A percentile compares a stretch with the other conserved stretches of the same genome.
phyloP scores from a whole-genome alignment of 345 rosid genomes.

The Lumnitzera racemosa region DNA sequence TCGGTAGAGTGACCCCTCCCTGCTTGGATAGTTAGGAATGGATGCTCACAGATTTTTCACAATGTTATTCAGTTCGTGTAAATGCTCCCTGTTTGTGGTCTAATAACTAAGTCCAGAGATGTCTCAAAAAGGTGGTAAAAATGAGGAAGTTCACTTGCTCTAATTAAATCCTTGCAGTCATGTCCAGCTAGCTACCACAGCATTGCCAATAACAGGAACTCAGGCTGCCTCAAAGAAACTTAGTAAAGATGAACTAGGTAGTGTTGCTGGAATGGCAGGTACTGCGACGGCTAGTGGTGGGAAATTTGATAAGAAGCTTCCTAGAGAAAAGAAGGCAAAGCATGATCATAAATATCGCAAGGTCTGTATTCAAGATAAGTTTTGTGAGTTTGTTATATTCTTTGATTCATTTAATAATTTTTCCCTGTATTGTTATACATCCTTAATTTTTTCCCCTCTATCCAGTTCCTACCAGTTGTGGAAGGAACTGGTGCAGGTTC shows the following conservation, averaged over 20 bases:
- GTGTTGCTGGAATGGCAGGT: constrained; percentile 85
- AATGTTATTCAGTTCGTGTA: no score
- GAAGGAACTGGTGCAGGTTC: constrained; percentile 49
- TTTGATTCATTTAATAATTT: no score
- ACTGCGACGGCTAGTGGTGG: constrained; percentile 95
- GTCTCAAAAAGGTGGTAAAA: no score
- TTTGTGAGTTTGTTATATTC: no score
- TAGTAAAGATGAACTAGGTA: constrained; percentile 62
- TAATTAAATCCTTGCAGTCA: constrained; percentile 40
- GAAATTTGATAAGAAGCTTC: constrained; percentile 84
- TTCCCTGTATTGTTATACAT: neutral
- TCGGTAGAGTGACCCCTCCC: no score
- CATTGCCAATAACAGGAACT: constrained; percentile 84
- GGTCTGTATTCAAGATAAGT: constrained; percentile 27
- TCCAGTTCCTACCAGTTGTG: constrained; percentile 82
- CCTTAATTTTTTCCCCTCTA: neutral
- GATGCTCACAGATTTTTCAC: no score
- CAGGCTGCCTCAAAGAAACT: constrained; percentile 57
- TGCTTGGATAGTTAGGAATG: no score
- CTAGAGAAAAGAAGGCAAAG: constrained; percentile 76
- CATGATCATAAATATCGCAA: constrained; percentile 79
- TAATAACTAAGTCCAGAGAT: no score
- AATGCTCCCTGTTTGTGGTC: no score
- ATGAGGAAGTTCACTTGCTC: no score
- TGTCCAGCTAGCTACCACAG: constrained; percentile 79